These are phyloP conservation scores for Phytopythium sindhum DNA, from an alignment of 352 stramenopile species.

Conservation along the genomic window DNA sequence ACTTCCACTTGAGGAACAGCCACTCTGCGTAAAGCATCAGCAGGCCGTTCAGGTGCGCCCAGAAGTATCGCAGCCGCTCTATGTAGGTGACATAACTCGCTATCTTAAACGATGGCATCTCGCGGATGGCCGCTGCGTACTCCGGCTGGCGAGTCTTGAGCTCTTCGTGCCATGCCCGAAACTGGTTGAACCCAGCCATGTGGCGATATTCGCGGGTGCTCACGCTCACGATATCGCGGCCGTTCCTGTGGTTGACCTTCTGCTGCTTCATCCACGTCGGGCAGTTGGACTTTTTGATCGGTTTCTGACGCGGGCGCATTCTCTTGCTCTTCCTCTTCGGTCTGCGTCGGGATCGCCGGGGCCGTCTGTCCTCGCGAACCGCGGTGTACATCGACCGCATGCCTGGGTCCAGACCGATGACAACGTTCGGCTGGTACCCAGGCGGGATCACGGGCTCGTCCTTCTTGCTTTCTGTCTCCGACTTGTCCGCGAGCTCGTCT, in stretches of 20 bases:
- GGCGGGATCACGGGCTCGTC: too few relatives aligned
- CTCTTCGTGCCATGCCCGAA: slow-evolving; percentile 13
- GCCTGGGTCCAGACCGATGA: slow-evolving; percentile 14
- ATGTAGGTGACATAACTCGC: too few relatives aligned
- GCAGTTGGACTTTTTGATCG: slow-evolving; percentile 3
- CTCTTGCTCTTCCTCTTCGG: too few relatives aligned
- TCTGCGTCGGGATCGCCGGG: too few relatives aligned
- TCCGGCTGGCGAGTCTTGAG: slow-evolving; percentile 1
- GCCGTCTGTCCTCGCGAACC: too few relatives aligned
- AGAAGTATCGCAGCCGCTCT: slow-evolving; percentile 12
- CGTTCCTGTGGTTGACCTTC: slow-evolving; percentile 11
- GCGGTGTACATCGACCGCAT: slow-evolving; percentile 13
- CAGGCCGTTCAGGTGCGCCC: slow-evolving; percentile 1
- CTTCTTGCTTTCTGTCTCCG: too few relatives aligned
- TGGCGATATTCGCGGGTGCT: slow-evolving; percentile 13
- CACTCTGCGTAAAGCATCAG: slow-evolving; percentile 8
- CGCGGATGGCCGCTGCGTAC: slow-evolving; percentile 3
- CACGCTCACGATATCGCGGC: slow-evolving; percentile 12
- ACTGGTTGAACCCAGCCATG: slow-evolving; percentile 14
- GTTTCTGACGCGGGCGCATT: too few relatives aligned
- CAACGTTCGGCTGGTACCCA: slow-evolving; percentile 11
- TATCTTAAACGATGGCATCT: slow-evolving; percentile 11
- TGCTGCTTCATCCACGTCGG: slow-evolving; percentile 11
- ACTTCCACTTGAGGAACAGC: slow-evolving; percentile 14
- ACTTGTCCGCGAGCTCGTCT: too few relatives aligned